phyloP scores from a whole-genome alignment of 805 yeast species.

The Kodamaea jinghongensis region DNA sequence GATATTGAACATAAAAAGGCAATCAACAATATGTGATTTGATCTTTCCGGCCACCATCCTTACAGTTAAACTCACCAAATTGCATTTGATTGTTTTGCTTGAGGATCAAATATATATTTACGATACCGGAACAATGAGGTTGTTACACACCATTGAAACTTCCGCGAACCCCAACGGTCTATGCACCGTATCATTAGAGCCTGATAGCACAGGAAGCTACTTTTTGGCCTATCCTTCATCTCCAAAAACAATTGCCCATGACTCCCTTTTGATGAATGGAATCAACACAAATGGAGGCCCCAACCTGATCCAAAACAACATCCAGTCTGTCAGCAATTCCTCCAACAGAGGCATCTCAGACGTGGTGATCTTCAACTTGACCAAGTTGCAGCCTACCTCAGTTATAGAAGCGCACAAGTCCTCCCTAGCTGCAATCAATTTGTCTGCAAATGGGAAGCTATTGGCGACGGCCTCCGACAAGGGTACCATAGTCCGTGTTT shows the following conservation, averaged over 20 bases:
- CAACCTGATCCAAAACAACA: constrained; percentile 38
- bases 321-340: constrained; percentile 38
- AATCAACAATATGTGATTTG: constrained; percentile 42
- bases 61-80: constrained; percentile 35
- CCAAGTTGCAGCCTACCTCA: constrained; percentile 69
- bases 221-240: constrained; percentile 76
- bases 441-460: constrained; percentile 73
- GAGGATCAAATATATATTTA: constrained; percentile 46
- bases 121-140: constrained; percentile 39
- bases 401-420: constrained; percentile 85
- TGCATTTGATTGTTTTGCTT: constrained; percentile 35
- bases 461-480: constrained; percentile 87
- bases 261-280: constrained; percentile 40
- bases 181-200: constrained; percentile 53
- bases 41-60: constrained; percentile 41
- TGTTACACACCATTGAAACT: constrained; percentile 45
- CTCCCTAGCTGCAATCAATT: constrained; percentile 61
- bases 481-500: constrained; percentile 87
- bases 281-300: constrained; percentile 40
- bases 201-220: constrained; percentile 38
- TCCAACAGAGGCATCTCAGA: constrained; percentile 55
- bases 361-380: constrained; percentile 76
- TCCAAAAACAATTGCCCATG: constrained; percentile 52
- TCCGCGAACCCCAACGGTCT: constrained; percentile 49
- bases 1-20: constrained; percentile 78